Base-by-base conservation (phyloP, 1,139 yeast species). In the Yarrowia galli region DNA sequence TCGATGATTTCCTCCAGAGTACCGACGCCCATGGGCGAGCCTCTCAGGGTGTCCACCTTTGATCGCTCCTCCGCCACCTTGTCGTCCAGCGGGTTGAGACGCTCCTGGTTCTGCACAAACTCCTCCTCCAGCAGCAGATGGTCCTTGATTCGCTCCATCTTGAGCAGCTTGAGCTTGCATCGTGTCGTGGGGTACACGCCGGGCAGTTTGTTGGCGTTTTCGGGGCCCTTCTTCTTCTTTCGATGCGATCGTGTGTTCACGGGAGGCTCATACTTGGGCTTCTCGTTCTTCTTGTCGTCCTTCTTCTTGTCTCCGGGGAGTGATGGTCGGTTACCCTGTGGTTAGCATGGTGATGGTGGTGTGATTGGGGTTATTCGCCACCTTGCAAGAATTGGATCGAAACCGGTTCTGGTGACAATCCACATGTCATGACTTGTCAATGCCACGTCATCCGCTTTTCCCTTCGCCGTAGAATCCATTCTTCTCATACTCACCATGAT, bases 241-340 rank as follows among this genome's bases (percentile, higher is more conserved):
- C 89, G 91, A 70, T 97, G 97, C 75, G 91, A 89, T 73, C 93
- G 88, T 20, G 97, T 89, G 79, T 95, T 97, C 70, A 95, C 98
- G 23, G 99, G 99, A 48, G 99, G 99, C 79, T 96, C 99, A 79
- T 93, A 95, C 81, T 92, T 92, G 74, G 98, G 98, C 87, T 85
- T 61, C 56, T 61, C 66, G 46, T 61, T 68, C 70, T 74, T 75
- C 75, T 76, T 77, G 72, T 87, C 87, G 79, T 88, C 89, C 74
- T 87, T 89, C 79, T 88, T 89, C 82, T 87, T 88, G 78, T 87
- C 66, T 18, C 66, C 66, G 56, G 66, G 66, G 45, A 61, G 54
- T 46, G 66, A 61, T 46, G 66, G 66, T 61, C 56, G 49, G 54
- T 61, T 46, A 32, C 66, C 66, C 66, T 61, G 56, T 10, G 45